Evolutionary conservation across 192 early-diverging fungal genomes (phyloP).

Genomic region (Gamsiella multidivaricata): DNA sequence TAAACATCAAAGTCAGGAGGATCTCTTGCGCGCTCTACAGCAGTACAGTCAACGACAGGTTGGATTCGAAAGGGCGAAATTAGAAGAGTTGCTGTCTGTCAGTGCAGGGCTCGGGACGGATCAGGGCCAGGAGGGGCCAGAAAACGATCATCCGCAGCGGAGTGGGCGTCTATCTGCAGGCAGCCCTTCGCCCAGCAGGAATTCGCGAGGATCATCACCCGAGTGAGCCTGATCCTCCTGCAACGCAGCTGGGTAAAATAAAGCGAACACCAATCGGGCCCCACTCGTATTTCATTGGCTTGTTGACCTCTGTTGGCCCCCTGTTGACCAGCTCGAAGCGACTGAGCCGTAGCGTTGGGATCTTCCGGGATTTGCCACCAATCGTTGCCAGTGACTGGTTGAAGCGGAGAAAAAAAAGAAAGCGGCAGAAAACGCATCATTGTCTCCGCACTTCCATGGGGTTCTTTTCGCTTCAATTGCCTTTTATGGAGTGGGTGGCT

Average conservation of each 20-base stretch:
- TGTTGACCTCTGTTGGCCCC: no score
- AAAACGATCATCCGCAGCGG: no score
- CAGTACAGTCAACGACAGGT: conserved; percentile 57
- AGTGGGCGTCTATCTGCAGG: no score
- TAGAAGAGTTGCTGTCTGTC: conserved; percentile 49
- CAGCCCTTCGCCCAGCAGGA: no score
- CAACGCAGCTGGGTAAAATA: no score
- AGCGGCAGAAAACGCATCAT: neutral
- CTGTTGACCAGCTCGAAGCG: no score
- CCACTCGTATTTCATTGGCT: neutral
- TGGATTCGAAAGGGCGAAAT: conserved; percentile 53
- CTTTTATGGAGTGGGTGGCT: conserved; percentile 24
- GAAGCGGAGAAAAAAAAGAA: neutral
- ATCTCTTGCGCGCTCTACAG: conserved; percentile 45
- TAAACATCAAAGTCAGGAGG: conserved; percentile 49
- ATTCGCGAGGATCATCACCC: no score
- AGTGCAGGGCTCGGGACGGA: conserved; percentile 15
- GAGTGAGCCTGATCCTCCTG: no score
- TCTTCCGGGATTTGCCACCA: no score
- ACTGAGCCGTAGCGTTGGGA: no score
- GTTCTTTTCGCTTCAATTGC: conserved; percentile 15
- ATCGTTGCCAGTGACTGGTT: neutral
- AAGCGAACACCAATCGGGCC: conserved; percentile 3
- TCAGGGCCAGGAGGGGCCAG: neutral
- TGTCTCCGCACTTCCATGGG: neutral